Evolutionary conservation across 1,284 basidiomycete species (phyloP).

Genomic region (Sphaerobolus stellatus): DNA sequence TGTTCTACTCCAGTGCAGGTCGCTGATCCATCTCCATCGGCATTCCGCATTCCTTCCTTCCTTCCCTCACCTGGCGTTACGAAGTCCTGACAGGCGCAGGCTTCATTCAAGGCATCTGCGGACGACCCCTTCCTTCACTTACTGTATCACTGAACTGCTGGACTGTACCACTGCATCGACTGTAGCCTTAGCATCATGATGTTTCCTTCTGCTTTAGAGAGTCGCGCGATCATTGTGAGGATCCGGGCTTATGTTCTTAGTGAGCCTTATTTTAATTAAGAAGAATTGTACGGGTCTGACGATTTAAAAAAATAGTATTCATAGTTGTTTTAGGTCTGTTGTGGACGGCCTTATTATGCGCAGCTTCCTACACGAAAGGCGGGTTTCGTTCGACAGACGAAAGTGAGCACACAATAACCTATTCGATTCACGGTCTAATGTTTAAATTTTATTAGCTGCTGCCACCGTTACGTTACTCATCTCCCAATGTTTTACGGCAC

Average conservation of each 20-base stretch:
- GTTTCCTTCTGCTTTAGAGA: not conserved
- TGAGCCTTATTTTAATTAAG: no score
- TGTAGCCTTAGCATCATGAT: not conserved
- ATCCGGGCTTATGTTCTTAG: slow-evolving; percentile 8
- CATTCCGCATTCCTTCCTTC: no score
- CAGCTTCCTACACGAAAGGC: slow-evolving; percentile 2
- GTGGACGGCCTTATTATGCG: slow-evolving; percentile 6
- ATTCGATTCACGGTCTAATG: not conserved
- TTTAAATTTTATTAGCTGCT: slow-evolving; percentile 4
- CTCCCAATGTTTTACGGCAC: not conserved
- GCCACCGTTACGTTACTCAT: slow-evolving; percentile 1
- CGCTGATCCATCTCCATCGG: no score
- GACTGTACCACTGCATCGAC: no score
- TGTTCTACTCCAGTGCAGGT: no score
- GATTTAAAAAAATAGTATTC: slow-evolving; percentile 1
- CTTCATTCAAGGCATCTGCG: no score
- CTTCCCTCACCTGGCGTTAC: no score
- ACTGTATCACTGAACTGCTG: no score
- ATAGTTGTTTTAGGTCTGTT: slow-evolving; percentile 5
- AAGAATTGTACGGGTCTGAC: no score
- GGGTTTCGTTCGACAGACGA: slow-evolving; percentile 6
- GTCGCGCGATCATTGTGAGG: slow-evolving; percentile 3
- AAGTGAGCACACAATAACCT: not conserved
- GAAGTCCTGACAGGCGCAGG: slow-evolving; percentile 13
- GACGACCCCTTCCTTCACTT: no score